Evolutionary conservation across 2,329 filamentous ascomycete species (phyloP), one percentile per base, ranked within the genome.

Genomic region (Hypoxylon sp.): DNA sequence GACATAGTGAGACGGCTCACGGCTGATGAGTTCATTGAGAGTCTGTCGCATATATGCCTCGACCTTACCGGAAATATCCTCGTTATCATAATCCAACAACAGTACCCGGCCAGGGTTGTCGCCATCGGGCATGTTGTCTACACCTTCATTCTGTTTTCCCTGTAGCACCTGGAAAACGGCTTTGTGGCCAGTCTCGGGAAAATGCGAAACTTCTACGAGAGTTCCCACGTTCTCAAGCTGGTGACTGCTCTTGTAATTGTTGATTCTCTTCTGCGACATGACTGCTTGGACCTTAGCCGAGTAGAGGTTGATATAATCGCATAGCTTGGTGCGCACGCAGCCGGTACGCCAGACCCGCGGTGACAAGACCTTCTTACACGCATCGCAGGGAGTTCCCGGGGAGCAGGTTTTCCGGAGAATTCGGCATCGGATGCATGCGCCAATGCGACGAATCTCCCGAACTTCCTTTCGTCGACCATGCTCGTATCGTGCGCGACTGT

Each of bases 321-420:
- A 84, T 19, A 90, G 79, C 55, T 86, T 84, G 6, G 86, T 88
- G 48, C 88, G 82, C 22, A 89, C 84, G 70, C 88, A 90, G 8
- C 86, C 85, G 2, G 84, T 84, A 62, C 83, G 85, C 88, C 88
- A 90, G n/a, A 90, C 82, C 7, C 88, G 82, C 0, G 88, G 87
- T 3, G 84, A 83, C 39, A 89, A 77, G 0, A 90, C 87, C 70
- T 87, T 89, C 63, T 83, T 82, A 65, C 88, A 90, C 1, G 87
- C 87, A 55, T 85, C 83, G 68, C 88, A 90, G 0, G 87, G 87
- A 6, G 82, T 85, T 30, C 86, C 87, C 61, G 82, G 84, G n/a
- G 86, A 87, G 70, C 88, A 90, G 1, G 86, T 88, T 76, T 90
- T 90, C 59, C 87, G 83, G 34, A 90, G 76, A 64, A 90, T 89